These are phyloP conservation scores for Rhodofomes roseus DNA, from an alignment of 1,284 basidiomycete genomes.

Conservation along the genomic window DNA sequence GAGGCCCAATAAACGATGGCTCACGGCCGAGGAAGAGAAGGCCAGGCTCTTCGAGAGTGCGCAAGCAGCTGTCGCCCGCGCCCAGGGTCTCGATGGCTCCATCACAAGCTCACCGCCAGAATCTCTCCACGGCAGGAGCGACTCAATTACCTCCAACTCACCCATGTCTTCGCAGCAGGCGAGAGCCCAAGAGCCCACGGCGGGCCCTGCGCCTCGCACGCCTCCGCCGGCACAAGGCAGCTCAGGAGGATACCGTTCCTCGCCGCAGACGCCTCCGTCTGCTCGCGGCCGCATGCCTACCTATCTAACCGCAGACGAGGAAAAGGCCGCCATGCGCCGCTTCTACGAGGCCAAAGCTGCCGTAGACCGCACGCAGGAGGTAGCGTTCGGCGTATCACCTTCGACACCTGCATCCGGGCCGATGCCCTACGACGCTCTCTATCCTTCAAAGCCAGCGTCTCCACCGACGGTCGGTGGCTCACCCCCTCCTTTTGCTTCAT, in stretches of 20 bases:
- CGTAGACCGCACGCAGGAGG: conserved; percentile 50
- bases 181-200: background rate
- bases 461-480: conserved; percentile 13
- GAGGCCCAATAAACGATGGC: conserved; percentile 38
- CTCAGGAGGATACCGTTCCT: background rate
- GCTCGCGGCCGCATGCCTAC: background rate
- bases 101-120: conserved; percentile 16
- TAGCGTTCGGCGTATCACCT: conserved; percentile 27
- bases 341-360: conserved; percentile 71
- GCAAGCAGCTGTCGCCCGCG: conserved; percentile 43
- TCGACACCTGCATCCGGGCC: conserved; percentile 20
- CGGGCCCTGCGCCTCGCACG: conserved; percentile 3
- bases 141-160: conserved; percentile 1
- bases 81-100: conserved; percentile 10
- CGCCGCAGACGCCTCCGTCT: conserved; percentile 1
- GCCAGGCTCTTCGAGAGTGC: conserved; percentile 64
- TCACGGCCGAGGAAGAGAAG: conserved; percentile 72
- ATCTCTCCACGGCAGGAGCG: conserved; percentile 27
- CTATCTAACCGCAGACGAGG: conserved; percentile 42
- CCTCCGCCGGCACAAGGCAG: background rate
- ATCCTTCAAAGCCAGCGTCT: conserved; percentile 31
- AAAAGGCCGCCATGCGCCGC: conserved; percentile 62
- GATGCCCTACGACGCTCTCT: conserved; percentile 57
- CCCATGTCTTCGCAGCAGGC: background rate
- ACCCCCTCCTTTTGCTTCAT: conserved; percentile 22